Percentiles rank a stretch among this genome's conserved stretches.
These are phyloP conservation scores for Fusarium penzigii DNA, from an alignment of 2,329 filamentous ascomycete genomes.

Conservation along the genomic window DNA sequence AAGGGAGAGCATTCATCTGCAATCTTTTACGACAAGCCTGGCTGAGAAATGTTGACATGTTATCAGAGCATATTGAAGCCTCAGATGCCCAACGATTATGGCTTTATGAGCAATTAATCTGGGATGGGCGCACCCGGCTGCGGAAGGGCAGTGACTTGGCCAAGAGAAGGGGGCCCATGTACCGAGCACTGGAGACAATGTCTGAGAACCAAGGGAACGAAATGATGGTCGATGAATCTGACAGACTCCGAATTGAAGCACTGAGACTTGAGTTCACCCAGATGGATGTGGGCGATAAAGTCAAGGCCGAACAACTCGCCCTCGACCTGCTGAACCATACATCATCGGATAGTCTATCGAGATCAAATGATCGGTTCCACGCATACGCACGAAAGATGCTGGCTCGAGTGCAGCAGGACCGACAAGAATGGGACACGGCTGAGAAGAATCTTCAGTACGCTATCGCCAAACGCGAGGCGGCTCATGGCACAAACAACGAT, in stretches of 20 bases:
- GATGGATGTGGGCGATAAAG: slow-evolving; percentile 38
- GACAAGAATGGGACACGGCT: slow-evolving; percentile 33
- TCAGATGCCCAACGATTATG: slow-evolving; percentile 34
- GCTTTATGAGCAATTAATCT: slow-evolving; percentile 42
- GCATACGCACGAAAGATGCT: slow-evolving; percentile 42
- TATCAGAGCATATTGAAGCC: slow-evolving; percentile 33
- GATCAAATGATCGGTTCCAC: slow-evolving; percentile 37
- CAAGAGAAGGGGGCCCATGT: slow-evolving; percentile 31
- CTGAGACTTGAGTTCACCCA: slow-evolving; percentile 40
- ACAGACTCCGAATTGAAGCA: slow-evolving; percentile 35
- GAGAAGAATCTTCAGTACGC: slow-evolving; percentile 37
- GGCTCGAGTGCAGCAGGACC: slow-evolving; percentile 35
- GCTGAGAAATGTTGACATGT: slow-evolving; percentile 38
- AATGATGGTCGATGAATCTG: slow-evolving; percentile 17
- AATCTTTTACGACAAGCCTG: slow-evolving; percentile 38
- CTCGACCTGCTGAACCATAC: slow-evolving; percentile 31
- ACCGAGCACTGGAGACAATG: slow-evolving; percentile 32
- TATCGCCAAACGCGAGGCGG: slow-evolving; percentile 36
- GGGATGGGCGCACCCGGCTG: slow-evolving; percentile 39
- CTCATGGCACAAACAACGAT: slow-evolving; percentile 36
- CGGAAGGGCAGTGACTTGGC: slow-evolving; percentile 35
- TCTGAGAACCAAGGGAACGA: slow-evolving; percentile 11
- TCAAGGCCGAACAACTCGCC: slow-evolving; percentile 34
- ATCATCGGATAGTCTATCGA: slow-evolving; percentile 19
- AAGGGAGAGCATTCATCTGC: slow-evolving; percentile 34